These are phyloP conservation scores for Butyriboletus loyo DNA, from an alignment of 768 basidiomycete species.

Conservation along the genomic window DNA sequence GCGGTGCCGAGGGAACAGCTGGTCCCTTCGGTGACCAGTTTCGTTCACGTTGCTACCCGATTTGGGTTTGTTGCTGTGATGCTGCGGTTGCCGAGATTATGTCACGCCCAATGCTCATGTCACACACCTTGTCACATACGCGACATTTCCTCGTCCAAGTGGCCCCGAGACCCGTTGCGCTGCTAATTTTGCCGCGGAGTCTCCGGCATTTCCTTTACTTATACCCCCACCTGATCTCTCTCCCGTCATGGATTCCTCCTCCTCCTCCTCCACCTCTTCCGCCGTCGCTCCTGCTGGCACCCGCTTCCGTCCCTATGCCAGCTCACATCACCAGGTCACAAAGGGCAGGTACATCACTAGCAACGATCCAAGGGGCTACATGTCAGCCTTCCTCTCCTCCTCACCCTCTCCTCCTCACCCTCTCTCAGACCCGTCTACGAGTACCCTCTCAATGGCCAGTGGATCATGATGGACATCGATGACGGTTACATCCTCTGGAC, in stretches of 20 bases:
- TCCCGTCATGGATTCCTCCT: conserved; percentile 41
- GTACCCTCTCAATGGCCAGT: conserved; percentile 84
- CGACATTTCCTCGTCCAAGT: conserved; percentile 37
- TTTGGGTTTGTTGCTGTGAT: conserved; percentile 33
- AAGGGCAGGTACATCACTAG: conserved; percentile 88
- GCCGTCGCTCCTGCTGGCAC: conserved; percentile 28
- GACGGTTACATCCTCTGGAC: conserved; percentile 93
- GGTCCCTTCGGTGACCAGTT: conserved; percentile 25
- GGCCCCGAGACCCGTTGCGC: conserved; percentile 31
- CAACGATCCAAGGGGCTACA: conserved; percentile 86
- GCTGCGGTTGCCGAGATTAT: conserved; percentile 33
- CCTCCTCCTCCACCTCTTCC: conserved; percentile 35
- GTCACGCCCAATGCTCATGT: conserved; percentile 28
- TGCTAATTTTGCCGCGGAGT: conserved; percentile 32
- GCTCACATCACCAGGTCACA: conserved; percentile 74
- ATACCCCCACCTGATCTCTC: conserved; percentile 18
- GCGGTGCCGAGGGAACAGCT: conserved; percentile 42
- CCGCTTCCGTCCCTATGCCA: conserved; percentile 67
- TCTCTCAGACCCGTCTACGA: conserved; percentile 75
- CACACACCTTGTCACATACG: conserved; percentile 26
- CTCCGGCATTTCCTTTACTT: conserved; percentile 19
- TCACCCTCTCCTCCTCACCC: conserved; percentile 1
- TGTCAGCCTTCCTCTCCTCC: conserved; percentile 46
- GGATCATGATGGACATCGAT: conserved; percentile 96
- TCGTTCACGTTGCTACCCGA: conserved; percentile 35